Base-by-base conservation (phyloP, 768 basidiomycete species). In the Erythrobasidium yunnanense region DNA sequence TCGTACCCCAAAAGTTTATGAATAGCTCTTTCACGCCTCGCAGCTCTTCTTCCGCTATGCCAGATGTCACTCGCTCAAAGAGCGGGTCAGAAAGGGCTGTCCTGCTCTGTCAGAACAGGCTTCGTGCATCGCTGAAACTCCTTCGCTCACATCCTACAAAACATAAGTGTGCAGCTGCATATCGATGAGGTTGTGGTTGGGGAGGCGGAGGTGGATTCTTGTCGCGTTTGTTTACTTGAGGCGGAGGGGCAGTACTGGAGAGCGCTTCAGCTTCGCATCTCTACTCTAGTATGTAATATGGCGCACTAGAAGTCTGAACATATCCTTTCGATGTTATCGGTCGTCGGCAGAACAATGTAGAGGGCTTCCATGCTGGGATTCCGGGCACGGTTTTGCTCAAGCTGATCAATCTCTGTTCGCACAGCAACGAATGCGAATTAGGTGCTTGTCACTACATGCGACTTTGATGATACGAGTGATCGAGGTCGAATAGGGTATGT, bases 261-360 rank as follows among this genome's bases (percentile, higher is more conserved):
- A 17, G 32, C 6, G 52, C 30, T 18, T 56, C 35, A 0, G 56
- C 54, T 0, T 18, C 8, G 6, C 25, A 27, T 23, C 63, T 68
- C 66, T 66, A 62, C 55, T 11, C 35, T 11, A 58, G 13, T 13
- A n/a, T 62, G 53, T 32, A 29, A 13, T 62, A n/a, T n/a, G n/a
- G 79, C 56, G 27, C 13, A 58, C 56, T 65, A 78, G 73, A 90
- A 93, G 77, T 99, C 95, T 33, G 80, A 83, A 71, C 97, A 86
- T 73, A 99, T 81, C 22, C 91, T 83, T 65, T 93, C 86, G 47
- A 97, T 83, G 76, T 97, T 97, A 79, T 90, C 88, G 1, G 84
- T 84, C 2, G 95, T 97, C 17, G 95, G 88, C 83, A 92, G 93
- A 66, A 97, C 79, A 68, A 99, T 78, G 75, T 99, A 97, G 72